Conservation (phyloP, 2,329 filamentous ascomycete genomes). For the Sclerotinia nivalis region DNA sequence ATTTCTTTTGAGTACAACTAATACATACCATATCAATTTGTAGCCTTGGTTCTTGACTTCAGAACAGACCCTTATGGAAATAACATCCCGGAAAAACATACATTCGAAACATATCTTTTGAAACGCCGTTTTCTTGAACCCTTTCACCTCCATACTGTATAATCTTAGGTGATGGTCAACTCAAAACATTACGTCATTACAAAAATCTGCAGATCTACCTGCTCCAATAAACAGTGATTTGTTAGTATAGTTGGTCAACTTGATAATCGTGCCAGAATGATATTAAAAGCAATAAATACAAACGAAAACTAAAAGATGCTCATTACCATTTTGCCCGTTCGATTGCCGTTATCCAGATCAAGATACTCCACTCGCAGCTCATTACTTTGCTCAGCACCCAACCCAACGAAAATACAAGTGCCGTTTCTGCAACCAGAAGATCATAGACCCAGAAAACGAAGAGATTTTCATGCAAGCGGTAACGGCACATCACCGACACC, state of each 20-base stretch:
- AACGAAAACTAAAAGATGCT: not conserved
- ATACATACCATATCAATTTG: not conserved
- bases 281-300: not conserved
- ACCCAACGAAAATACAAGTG: not conserved
- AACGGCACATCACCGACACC: not conserved
- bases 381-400: not conserved
- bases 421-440: constrained; percentile 1
- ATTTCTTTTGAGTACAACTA: not conserved
- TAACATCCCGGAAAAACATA: not conserved
- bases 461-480: constrained; percentile 2
- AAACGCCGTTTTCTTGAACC: not conserved
- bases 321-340: not conserved
- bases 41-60: not conserved
- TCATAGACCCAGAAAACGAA: not conserved
- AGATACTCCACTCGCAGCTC: not conserved
- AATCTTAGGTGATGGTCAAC: not conserved
- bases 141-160: not conserved
- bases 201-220: not conserved
- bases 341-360: not conserved
- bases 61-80: not conserved
- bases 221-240: not conserved
- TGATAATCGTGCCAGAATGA: not conserved
- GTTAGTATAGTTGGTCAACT: not conserved
- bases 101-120: not conserved
- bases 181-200: not conserved